A percentile compares a stretch with the other conserved stretches of the same genome.
phyloP scores from a whole-genome alignment of 305 asterid genomes.

The Solanum hybrid region DNA sequence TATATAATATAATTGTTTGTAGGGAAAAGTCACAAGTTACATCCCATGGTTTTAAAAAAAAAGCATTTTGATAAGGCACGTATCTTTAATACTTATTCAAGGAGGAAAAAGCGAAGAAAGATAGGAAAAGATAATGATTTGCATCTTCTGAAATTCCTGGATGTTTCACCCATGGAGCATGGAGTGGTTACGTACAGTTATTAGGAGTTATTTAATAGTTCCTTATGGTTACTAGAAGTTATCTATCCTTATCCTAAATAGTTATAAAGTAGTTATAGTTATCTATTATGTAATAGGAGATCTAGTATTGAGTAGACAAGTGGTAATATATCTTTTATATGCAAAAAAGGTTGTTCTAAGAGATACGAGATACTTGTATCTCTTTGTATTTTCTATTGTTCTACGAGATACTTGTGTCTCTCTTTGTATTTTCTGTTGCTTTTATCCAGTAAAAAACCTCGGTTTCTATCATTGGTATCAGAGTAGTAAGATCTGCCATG shows the following conservation, averaged over 20 bases:
- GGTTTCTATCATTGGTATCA: background rate
- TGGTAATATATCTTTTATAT: background rate
- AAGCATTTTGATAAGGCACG: background rate
- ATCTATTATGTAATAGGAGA: too few species aligned
- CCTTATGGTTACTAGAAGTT: background rate
- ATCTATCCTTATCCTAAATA: background rate
- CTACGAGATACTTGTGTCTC: background rate
- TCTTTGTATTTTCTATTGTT: background rate
- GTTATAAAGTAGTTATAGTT: background rate
- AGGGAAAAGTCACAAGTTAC: background rate
- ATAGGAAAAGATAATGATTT: background rate
- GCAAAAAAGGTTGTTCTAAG: background rate
- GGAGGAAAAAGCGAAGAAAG: background rate
- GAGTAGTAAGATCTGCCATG: background rate
- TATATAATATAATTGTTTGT: background rate
- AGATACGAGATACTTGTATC: background rate
- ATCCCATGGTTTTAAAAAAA: background rate
- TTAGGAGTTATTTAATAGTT: background rate
- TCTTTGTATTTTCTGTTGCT: too few species aligned
- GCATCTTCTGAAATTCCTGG: background rate
- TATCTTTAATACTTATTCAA: background rate
- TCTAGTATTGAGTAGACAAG: background rate
- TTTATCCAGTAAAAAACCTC: background rate
- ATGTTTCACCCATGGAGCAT: background rate
- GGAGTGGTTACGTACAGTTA: background rate